A percentile compares a stretch with the other conserved stretches of the same genome.
These are phyloP conservation scores for Globisporangium nagaii DNA, from an alignment of 352 stramenopile species.

Conservation along the genomic window DNA sequence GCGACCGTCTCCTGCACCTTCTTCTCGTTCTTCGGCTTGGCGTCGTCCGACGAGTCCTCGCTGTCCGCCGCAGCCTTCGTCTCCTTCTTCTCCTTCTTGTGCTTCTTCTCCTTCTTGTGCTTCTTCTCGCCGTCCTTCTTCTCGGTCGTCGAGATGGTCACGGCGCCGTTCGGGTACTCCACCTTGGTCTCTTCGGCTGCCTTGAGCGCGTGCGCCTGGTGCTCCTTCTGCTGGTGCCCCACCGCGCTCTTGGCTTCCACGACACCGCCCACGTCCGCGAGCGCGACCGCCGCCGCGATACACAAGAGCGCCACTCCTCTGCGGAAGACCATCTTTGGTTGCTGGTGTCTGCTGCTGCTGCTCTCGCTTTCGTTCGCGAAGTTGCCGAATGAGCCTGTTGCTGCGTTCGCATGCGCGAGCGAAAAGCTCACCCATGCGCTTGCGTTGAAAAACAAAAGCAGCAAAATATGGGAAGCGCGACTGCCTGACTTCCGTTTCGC, in stretches of 20 bases:
- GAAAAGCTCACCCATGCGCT: constrained; percentile 1
- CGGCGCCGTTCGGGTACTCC: constrained; percentile 28
- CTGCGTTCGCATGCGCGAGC: not conserved
- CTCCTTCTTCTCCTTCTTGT: constrained; percentile 11
- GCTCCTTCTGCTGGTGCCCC: constrained; percentile 16
- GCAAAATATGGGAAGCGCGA: not conserved
- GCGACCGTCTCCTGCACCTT: constrained; percentile 10
- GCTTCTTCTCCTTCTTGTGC: constrained; percentile 16
- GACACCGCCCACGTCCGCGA: constrained; percentile 19
- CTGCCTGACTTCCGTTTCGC: not conserved
- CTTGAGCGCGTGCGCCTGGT: constrained; percentile 6
- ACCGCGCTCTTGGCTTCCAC: constrained; percentile 8
- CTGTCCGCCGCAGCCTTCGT: constrained; percentile 16
- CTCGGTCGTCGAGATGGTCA: constrained; percentile 24
- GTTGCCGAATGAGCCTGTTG: constrained; percentile 2
- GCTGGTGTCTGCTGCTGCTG: not conserved
- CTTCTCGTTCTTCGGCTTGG: constrained; percentile 13
- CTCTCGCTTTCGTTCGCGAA: constrained; percentile 3
- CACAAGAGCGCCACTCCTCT: constrained; percentile 30
- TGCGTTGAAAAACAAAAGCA: not conserved
- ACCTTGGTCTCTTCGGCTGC: constrained; percentile 16
- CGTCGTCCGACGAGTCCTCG: constrained; percentile 14
- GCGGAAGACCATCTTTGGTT: constrained; percentile 29
- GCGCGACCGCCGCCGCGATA: constrained; percentile 20
- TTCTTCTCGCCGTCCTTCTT: constrained; percentile 9